Percentiles rank a stretch among this genome's conserved stretches.
phyloP scores from a whole-genome alignment of 345 rosid species.

The Salix exigua region DNA sequence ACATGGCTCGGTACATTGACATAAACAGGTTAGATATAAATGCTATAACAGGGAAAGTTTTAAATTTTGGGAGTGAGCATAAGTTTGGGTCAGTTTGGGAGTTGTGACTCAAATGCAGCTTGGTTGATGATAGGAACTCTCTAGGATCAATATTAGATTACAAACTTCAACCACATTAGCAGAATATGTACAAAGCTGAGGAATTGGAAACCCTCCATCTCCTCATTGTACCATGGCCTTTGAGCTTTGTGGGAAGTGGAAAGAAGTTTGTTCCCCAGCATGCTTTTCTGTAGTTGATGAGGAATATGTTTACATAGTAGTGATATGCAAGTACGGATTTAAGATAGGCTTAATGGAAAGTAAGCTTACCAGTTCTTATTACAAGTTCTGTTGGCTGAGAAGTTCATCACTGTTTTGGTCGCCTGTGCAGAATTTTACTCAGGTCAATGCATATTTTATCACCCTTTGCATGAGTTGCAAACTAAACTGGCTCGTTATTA shows the following conservation, averaged over 20 bases:
- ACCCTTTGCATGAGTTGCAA: neutral
- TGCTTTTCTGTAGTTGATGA: neutral
- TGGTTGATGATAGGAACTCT: neutral
- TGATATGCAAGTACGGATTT: neutral
- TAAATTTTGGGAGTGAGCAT: neutral
- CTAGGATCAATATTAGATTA: neutral
- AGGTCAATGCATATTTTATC: neutral
- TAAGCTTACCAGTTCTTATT: neutral
- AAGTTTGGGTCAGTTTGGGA: neutral
- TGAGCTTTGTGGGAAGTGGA: neutral
- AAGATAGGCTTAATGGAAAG: neutral
- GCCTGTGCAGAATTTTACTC: neutral
- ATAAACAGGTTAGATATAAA: constrained; percentile 69
- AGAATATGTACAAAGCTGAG: neutral
- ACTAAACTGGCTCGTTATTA: neutral
- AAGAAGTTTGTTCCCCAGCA: neutral
- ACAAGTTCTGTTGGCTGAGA: neutral
- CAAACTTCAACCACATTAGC: neutral
- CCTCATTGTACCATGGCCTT: neutral
- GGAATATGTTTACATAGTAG: too few relatives aligned
- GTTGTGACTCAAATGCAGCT: neutral
- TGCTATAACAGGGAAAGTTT: neutral
- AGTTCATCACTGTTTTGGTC: neutral
- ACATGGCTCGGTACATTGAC: constrained; percentile 70
- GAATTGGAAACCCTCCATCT: neutral